Evolutionary conservation across 202 grass and related monocot genomes (phyloP).

Genomic region (Carex arenaria): DNA sequence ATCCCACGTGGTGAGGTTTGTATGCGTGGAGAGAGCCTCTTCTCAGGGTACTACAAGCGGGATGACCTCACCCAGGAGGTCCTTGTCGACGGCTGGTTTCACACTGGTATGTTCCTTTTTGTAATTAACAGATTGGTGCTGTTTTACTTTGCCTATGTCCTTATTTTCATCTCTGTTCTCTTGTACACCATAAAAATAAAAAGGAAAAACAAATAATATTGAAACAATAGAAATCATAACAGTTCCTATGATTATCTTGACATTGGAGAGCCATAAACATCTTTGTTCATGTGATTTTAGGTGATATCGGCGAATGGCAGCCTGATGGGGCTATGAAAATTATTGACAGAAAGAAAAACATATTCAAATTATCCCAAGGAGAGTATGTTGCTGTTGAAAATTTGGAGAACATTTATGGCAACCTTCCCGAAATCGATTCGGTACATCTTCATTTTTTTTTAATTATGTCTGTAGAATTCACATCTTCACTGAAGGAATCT

Average conservation of each 20-base stretch:
- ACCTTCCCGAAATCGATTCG: conserved; percentile 66
- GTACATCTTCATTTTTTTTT: conserved; percentile 28
- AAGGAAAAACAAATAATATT: not conserved
- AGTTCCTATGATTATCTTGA: not conserved
- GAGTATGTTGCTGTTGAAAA: conserved; percentile 94
- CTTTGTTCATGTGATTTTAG: conserved; percentile 25
- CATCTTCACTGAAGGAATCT: not conserved
- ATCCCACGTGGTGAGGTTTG: conserved; percentile 85
- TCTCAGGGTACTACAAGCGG: conserved; percentile 88
- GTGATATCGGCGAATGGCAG: conserved; percentile 95
- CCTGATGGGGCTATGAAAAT: conserved; percentile 91
- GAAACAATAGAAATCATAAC: not conserved
- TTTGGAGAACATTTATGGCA: conserved; percentile 93
- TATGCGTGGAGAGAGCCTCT: conserved; percentile 72
- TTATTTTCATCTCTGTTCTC: not conserved
- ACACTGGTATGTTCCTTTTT: conserved; percentile 53
- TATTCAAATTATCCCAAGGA: conserved; percentile 97
- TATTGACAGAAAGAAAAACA: conserved; percentile 98
- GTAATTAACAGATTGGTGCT: not conserved
- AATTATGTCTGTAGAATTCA: conserved; percentile 3
- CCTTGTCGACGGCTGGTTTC: conserved; percentile 85
- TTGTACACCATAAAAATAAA: not conserved
- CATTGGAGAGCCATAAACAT: not conserved
- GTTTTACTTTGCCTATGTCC: conserved; percentile 5
- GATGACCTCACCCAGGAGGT: conserved; percentile 94